Evolutionary conservation across 2,329 filamentous ascomycete genomes (phyloP).

Genomic region (Coniella lustricola): DNA sequence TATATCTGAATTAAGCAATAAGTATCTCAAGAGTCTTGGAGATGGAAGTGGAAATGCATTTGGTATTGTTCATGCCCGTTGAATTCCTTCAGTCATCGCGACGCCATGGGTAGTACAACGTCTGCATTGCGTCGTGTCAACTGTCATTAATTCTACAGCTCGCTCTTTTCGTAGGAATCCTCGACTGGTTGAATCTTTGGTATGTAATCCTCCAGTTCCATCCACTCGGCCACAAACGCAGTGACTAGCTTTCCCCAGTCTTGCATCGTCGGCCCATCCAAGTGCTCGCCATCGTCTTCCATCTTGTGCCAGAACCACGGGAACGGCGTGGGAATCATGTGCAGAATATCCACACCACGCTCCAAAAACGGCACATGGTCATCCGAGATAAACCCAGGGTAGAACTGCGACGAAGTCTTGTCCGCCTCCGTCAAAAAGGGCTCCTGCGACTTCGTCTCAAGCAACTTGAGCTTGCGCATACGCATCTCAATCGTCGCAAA

Average conservation of each 20-base stretch:
- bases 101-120: too few species aligned
- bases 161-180: conserved; percentile 10
- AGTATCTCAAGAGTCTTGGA: too few species aligned
- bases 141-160: conserved; percentile 10
- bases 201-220: conserved; percentile 41
- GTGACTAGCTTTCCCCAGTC: conserved; percentile 71
- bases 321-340: conserved; percentile 67
- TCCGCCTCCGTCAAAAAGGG: conserved; percentile 22
- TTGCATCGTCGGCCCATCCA: conserved; percentile 63
- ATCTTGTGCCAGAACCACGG: conserved; percentile 67
- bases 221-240: conserved; percentile 71
- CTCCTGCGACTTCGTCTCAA: conserved; percentile 46
- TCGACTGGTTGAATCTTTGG: background rate
- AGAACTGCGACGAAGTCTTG: conserved; percentile 34
- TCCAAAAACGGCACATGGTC: conserved; percentile 74
- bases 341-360: conserved; percentile 67
- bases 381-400: conserved; percentile 47
- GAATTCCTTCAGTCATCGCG: too few species aligned
- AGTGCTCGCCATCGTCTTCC: conserved; percentile 63
- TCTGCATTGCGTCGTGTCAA: too few species aligned
- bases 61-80: too few species aligned
- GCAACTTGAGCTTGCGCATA: conserved; percentile 57
- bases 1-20: too few species aligned
- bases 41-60: too few species aligned
- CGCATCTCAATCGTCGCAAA: conserved; percentile 70